phyloP scores from a whole-genome alignment of 2,329 filamentous ascomycete genomes.

The Ceratocystis diversiconidia region DNA sequence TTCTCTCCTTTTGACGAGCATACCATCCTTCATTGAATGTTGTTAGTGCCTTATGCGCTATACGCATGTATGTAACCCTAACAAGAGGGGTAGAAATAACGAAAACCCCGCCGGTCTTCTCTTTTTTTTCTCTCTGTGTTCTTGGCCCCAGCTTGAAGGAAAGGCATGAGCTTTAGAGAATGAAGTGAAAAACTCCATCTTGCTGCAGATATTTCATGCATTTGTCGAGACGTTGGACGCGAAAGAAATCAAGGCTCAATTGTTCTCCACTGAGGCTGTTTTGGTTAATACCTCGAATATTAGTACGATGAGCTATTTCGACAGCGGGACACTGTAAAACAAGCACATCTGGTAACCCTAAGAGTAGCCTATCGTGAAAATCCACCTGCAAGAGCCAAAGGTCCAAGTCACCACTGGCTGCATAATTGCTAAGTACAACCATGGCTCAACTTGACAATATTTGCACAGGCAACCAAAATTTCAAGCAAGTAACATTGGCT shows the following conservation, averaged over 20 bases:
- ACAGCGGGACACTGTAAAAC: not conserved
- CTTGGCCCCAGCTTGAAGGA: not conserved
- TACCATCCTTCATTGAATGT: not conserved
- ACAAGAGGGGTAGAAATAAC: not conserved
- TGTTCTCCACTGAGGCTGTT: not conserved
- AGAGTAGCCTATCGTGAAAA: not conserved
- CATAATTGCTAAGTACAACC: too few species aligned
- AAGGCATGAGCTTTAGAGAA: not conserved
- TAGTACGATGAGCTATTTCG: not conserved
- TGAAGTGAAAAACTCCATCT: not conserved
- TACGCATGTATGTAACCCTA: constrained; percentile 1
- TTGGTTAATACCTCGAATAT: not conserved
- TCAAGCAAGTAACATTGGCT: too few species aligned
- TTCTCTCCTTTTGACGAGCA: not conserved
- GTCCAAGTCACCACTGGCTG: too few species aligned
- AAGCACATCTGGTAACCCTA: not conserved
- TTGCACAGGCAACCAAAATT: too few species aligned
- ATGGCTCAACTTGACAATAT: too few species aligned
- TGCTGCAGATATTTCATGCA: not conserved
- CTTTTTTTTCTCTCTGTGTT: not conserved
- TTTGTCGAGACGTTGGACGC: not conserved
- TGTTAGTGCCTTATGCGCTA: not conserved
- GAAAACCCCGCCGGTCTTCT: not conserved
- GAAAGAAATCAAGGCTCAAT: not conserved
- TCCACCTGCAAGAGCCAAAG: too few species aligned